These are phyloP conservation scores for Malus fusca DNA, from an alignment of 306 rosid genomes.

Conservation along the genomic window DNA sequence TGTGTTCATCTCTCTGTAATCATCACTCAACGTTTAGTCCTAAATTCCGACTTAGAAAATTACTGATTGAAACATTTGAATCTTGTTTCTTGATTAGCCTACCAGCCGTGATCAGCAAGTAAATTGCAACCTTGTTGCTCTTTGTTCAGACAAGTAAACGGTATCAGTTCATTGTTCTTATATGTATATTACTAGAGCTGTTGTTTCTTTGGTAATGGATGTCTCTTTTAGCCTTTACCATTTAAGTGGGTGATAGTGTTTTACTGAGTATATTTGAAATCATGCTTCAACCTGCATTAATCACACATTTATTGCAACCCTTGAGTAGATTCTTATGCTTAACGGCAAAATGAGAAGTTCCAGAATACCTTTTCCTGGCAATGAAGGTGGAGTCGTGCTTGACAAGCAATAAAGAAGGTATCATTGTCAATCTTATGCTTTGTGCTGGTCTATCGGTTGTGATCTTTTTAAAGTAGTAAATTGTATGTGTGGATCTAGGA, in stretches of 20 bases:
- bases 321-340: constrained; percentile 15
- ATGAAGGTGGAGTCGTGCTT: constrained; percentile 25
- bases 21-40: too few relatives aligned
- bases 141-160: background rate
- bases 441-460: background rate
- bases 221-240: background rate
- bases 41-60: background rate
- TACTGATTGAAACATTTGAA: background rate
- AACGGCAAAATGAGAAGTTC: constrained; percentile 22
- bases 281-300: background rate
- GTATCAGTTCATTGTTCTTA: background rate
- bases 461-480: background rate
- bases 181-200: background rate
- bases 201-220: background rate
- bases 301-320: background rate
- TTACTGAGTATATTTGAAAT: background rate
- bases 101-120: too few relatives aligned
- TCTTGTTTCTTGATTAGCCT: background rate
- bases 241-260: background rate
- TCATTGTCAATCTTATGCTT: background rate
- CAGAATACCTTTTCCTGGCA: constrained; percentile 27
- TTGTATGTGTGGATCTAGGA: background rate
- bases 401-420: constrained; percentile 38
- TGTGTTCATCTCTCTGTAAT: too few relatives aligned
- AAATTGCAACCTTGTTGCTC: background rate